These are phyloP conservation scores for Lyophyllum atratum DNA, from an alignment of 768 basidiomycete species.

Conservation along the genomic window DNA sequence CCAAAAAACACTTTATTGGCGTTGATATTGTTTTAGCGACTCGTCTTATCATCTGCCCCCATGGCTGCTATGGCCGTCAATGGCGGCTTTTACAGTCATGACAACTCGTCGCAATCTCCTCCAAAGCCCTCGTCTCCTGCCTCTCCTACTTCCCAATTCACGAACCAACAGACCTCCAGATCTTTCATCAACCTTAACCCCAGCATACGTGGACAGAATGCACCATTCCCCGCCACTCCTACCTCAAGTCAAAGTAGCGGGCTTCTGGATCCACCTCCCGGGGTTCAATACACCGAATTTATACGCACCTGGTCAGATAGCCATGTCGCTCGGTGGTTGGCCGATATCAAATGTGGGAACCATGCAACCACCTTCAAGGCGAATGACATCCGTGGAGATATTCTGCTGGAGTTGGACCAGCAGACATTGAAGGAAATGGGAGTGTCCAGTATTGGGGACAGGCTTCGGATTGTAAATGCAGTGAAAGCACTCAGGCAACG, in stretches of 20 bases:
- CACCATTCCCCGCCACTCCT: constrained; percentile 42
- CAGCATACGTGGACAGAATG: constrained; percentile 41
- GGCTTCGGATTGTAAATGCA: constrained; percentile 82
- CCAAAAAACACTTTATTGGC: constrained; percentile 4
- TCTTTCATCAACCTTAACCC: constrained; percentile 42
- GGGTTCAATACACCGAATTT: constrained; percentile 61
- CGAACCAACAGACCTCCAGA: constrained; percentile 35
- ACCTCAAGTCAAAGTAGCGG: constrained; percentile 28
- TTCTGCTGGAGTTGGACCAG: constrained; percentile 91
- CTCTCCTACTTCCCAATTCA: constrained; percentile 42
- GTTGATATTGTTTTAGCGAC: not conserved
- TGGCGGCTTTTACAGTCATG: constrained; percentile 14
- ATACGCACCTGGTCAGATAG: constrained; percentile 72
- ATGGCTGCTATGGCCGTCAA: constrained; percentile 20
- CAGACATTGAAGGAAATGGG: constrained; percentile 88
- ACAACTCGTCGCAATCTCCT: constrained; percentile 16
- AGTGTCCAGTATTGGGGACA: constrained; percentile 86
- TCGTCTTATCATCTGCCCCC: not conserved
- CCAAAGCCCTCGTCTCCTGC: constrained; percentile 47
- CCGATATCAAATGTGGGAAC: constrained; percentile 70
- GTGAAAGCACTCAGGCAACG: constrained; percentile 77
- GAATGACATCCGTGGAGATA: constrained; percentile 91
- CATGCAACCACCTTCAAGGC: constrained; percentile 71
- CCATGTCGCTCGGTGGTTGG: constrained; percentile 78
- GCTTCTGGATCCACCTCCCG: constrained; percentile 58